These are phyloP conservation scores for Tripidium arundinaceum DNA, from an alignment of 202 grass and related monocot species.

Conservation along the genomic window DNA sequence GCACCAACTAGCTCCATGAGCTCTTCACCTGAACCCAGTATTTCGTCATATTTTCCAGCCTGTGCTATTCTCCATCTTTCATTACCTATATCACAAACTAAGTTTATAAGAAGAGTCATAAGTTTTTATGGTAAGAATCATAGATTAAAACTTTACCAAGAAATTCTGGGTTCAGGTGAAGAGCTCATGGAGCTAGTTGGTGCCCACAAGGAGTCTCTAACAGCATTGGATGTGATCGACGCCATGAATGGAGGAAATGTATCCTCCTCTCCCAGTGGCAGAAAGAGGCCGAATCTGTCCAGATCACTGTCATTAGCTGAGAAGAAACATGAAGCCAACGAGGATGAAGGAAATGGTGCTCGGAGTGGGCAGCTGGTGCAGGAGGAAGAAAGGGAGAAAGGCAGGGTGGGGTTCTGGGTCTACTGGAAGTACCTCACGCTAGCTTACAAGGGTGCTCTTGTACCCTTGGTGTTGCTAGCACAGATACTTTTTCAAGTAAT, in stretches of 20 bases:
- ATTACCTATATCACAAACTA: slow-evolving; percentile 43
- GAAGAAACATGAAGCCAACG: slow-evolving; percentile 31
- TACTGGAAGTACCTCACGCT: slow-evolving; percentile 84
- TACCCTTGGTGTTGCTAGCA: slow-evolving; percentile 60
- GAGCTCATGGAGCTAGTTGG: slow-evolving; percentile 79
- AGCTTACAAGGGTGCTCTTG: slow-evolving; percentile 66
- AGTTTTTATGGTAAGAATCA: background rate
- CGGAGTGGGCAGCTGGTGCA: slow-evolving; percentile 72
- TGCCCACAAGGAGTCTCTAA: slow-evolving; percentile 79
- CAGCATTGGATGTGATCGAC: slow-evolving; percentile 39
- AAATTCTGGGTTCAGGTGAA: slow-evolving; percentile 50
- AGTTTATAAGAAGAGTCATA: background rate
- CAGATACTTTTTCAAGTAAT: slow-evolving; percentile 78
- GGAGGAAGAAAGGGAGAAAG: slow-evolving; percentile 94
- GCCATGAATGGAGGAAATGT: background rate
- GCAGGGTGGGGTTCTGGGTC: slow-evolving; percentile 75
- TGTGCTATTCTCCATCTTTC: slow-evolving; percentile 82
- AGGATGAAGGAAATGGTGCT: slow-evolving; percentile 25
- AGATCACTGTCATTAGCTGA: slow-evolving; percentile 24
- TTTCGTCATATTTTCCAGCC: slow-evolving; percentile 63
- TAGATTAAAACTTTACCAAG: background rate
- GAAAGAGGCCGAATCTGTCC: background rate
- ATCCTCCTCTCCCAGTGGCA: slow-evolving; percentile 6
- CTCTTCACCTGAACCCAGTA: slow-evolving; percentile 64
- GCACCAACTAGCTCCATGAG: slow-evolving; percentile 80